These are phyloP conservation scores for Aspergillus sclerotialis DNA, from an alignment of 2,329 filamentous ascomycete species.

Conservation along the genomic window DNA sequence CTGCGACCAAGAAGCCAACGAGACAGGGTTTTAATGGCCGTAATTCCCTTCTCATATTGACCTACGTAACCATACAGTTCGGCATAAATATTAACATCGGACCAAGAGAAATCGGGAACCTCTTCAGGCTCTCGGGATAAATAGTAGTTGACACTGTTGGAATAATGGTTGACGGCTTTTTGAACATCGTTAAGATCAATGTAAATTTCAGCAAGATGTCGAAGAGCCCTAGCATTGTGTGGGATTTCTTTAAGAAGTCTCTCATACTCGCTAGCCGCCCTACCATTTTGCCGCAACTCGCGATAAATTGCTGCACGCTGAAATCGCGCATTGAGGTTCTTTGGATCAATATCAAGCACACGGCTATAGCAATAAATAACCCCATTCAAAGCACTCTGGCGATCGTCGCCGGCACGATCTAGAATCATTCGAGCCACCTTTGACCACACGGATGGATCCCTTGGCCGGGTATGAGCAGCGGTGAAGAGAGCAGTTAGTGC, in stretches of 20 bases:
- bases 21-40: constrained; percentile 62
- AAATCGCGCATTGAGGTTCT: constrained; percentile 47
- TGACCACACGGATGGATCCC: constrained; percentile 51
- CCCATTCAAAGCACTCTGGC: constrained; percentile 37
- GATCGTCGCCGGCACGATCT: constrained; percentile 41
- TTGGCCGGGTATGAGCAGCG: constrained; percentile 51
- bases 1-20: constrained; percentile 76
- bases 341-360: constrained; percentile 47
- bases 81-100: constrained; percentile 76
- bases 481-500: constrained; percentile 50
- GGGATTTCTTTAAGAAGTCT: constrained; percentile 48
- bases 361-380: constrained; percentile 48
- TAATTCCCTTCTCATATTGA: constrained; percentile 59
- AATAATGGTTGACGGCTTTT: constrained; percentile 45
- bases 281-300: constrained; percentile 40
- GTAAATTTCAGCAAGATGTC: constrained; percentile 51
- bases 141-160: constrained; percentile 46
- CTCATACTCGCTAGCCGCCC: constrained; percentile 46
- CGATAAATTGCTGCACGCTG: constrained; percentile 51
- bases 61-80: constrained; percentile 66
- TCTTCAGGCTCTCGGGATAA: constrained; percentile 37
- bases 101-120: constrained; percentile 57
- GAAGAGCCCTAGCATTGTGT: constrained; percentile 48
- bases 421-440: constrained; percentile 50
- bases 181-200: constrained; percentile 45